These are phyloP conservation scores for Houttuynia cordata DNA, from an alignment of 164 flowering plant genomes.

Conservation along the genomic window DNA sequence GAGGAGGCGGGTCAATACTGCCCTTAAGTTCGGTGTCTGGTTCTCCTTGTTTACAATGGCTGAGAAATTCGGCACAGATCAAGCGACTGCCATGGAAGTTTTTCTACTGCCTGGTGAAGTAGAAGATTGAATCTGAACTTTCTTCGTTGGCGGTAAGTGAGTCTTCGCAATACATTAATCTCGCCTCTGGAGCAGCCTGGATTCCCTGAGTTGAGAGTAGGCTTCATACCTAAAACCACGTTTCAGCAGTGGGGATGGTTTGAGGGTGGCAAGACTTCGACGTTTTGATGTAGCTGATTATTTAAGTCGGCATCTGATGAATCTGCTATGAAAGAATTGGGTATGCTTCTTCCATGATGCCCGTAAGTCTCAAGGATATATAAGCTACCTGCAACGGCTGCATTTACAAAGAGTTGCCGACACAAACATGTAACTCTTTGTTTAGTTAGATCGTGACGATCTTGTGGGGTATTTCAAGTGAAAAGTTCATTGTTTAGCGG, in stretches of 20 bases:
- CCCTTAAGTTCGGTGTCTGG: slow-evolving; percentile 32
- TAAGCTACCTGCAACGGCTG: background rate
- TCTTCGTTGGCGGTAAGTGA: slow-evolving; percentile 41
- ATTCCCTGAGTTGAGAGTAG: slow-evolving; percentile 52
- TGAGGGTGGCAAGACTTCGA: slow-evolving; percentile 3
- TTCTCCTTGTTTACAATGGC: slow-evolving; percentile 60
- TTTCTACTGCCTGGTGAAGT: slow-evolving; percentile 4
- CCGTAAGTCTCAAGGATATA: background rate
- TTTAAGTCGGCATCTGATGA: background rate
- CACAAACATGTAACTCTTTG: no score
- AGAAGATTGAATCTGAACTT: slow-evolving; percentile 31
- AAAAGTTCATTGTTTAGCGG: no score
- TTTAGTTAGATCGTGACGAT: background rate
- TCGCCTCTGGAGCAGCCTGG: slow-evolving; percentile 27
- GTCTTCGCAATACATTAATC: slow-evolving; percentile 4
- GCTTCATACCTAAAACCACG: slow-evolving; percentile 50
- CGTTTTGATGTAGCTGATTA: background rate
- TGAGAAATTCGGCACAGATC: slow-evolving; percentile 75
- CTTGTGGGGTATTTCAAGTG: no score
- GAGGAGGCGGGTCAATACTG: slow-evolving; percentile 35
- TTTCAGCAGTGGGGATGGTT: slow-evolving; percentile 9
- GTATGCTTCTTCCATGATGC: background rate
- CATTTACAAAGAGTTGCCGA: background rate
- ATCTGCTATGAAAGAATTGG: slow-evolving; percentile 2
- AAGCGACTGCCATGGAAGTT: slow-evolving; percentile 32